A percentile compares a stretch with the other conserved stretches of the same genome.
These are phyloP conservation scores for Aegilops speltoides DNA, from an alignment of 176 grass and related monocot species.

Conservation along the genomic window DNA sequence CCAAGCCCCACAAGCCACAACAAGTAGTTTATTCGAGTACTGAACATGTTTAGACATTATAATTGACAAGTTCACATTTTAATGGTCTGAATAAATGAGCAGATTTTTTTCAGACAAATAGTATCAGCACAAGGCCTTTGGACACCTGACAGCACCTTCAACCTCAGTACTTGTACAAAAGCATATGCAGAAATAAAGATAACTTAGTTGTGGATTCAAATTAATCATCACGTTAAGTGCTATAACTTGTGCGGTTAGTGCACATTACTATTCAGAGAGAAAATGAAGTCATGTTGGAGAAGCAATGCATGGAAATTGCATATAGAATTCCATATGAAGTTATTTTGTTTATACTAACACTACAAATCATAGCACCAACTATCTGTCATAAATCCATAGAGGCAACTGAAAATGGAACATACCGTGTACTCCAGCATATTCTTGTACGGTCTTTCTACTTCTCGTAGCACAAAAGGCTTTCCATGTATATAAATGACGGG, in stretches of 20 bases:
- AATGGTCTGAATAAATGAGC: constrained; percentile 17
- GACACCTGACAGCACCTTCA: not conserved
- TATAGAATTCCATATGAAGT: not conserved
- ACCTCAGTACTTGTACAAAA: constrained; percentile 9
- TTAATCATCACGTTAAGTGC: constrained; percentile 8
- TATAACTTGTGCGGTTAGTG: not conserved
- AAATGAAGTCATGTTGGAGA: not conserved
- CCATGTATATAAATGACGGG: constrained; percentile 99
- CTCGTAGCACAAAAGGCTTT: constrained; percentile 95
- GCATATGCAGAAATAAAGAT: constrained; percentile 17
- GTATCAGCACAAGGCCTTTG: constrained; percentile 7
- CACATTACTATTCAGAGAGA: not conserved
- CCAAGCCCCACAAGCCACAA: not conserved
- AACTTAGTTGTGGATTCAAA: constrained; percentile 1
- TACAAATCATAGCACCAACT: constrained; percentile 3
- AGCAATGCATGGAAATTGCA: not conserved
- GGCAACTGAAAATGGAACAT: constrained; percentile 32
- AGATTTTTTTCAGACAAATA: not conserved
- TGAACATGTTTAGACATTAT: constrained; percentile 21
- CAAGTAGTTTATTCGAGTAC: not conserved
- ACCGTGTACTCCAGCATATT: constrained; percentile 99
- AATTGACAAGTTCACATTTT: constrained; percentile 15
- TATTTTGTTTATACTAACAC: not conserved
- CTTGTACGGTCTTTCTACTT: constrained; percentile 97
- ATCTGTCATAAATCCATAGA: constrained; percentile 22